Percentiles rank a stretch among this genome's conserved stretches.
Conservation (phyloP, 345 rosid genomes). For the Populus deltoides region DNA sequence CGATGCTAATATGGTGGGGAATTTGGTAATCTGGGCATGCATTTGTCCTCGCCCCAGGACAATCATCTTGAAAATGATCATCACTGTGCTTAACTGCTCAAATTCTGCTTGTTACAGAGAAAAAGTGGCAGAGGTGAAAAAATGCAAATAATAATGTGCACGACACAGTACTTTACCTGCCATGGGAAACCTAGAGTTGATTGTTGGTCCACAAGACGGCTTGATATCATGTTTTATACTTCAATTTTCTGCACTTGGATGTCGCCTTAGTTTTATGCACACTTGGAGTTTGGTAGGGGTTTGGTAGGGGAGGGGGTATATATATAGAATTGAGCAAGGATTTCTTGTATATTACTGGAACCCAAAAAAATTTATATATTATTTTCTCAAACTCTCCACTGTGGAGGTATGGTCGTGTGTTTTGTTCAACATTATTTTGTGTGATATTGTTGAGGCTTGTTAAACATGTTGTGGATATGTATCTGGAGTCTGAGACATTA, state of each 20-base stretch:
- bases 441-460: slow-evolving; percentile 34
- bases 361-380: slow-evolving; percentile 3
- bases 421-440: slow-evolving; percentile 25
- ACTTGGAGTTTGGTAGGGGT: slow-evolving; percentile 1
- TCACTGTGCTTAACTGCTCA: background rate
- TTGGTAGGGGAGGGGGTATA: background rate
- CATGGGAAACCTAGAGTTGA: slow-evolving; percentile 12
- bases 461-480: slow-evolving; percentile 14
- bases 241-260: slow-evolving; percentile 5
- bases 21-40: background rate
- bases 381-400: background rate
- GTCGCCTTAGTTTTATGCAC: background rate
- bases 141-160: background rate
- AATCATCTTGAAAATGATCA: background rate
- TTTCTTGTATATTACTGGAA: slow-evolving; percentile 27
- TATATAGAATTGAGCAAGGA: slow-evolving; percentile 14
- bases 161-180: background rate
- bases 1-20: background rate
- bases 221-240: slow-evolving; percentile 9
- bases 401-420: slow-evolving; percentile 21
- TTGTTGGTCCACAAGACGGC: slow-evolving; percentile 9
- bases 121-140: slow-evolving; percentile 84
- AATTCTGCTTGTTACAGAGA: slow-evolving; percentile 49
- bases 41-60: background rate
- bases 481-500: slow-evolving; percentile 23